Percentiles rank a stretch among this genome's conserved stretches.
Conservation (phyloP, 1,284 basidiomycete species). For the Ganoderma resinaceum region DNA sequence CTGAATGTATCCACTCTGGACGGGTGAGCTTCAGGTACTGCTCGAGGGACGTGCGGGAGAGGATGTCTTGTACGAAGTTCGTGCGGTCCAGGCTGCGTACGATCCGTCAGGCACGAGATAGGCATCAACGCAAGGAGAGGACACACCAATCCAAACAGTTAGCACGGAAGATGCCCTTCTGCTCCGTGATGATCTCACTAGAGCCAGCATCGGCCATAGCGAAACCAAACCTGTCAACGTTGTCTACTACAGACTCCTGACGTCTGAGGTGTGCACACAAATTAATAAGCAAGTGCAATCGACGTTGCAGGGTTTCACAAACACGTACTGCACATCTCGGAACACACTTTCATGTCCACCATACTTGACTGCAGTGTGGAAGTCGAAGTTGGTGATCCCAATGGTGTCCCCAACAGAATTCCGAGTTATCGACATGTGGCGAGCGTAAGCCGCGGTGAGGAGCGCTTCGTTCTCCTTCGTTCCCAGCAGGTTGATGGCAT, state of each 20-base stretch:
- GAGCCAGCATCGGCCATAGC: slow-evolving; percentile 75
- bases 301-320: slow-evolving; percentile 6
- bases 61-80: slow-evolving; percentile 96
- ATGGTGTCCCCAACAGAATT: slow-evolving; percentile 64
- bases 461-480: slow-evolving; percentile 92
- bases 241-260: slow-evolving; percentile 64
- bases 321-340: slow-evolving; percentile 70
- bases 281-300: background rate
- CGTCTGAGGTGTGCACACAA: slow-evolving; percentile 47
- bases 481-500: slow-evolving; percentile 90
- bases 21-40: slow-evolving; percentile 76
- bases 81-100: slow-evolving; percentile 87
- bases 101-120: background rate
- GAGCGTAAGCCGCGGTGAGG: slow-evolving; percentile 83
- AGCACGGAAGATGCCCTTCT: slow-evolving; percentile 91
- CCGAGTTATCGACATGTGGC: slow-evolving; percentile 73
- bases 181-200: slow-evolving; percentile 78
- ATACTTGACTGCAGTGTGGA: slow-evolving; percentile 85
- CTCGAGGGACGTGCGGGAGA: slow-evolving; percentile 81
- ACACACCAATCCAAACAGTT: slow-evolving; percentile 96
- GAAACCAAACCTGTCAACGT: slow-evolving; percentile 87
- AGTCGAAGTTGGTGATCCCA: slow-evolving; percentile 91
- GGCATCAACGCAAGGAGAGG: background rate
- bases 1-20: slow-evolving; percentile 76
- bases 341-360: slow-evolving; percentile 90